These are phyloP conservation scores for Astragalus membranaceus DNA, from an alignment of 306 rosid species.

Conservation along the genomic window DNA sequence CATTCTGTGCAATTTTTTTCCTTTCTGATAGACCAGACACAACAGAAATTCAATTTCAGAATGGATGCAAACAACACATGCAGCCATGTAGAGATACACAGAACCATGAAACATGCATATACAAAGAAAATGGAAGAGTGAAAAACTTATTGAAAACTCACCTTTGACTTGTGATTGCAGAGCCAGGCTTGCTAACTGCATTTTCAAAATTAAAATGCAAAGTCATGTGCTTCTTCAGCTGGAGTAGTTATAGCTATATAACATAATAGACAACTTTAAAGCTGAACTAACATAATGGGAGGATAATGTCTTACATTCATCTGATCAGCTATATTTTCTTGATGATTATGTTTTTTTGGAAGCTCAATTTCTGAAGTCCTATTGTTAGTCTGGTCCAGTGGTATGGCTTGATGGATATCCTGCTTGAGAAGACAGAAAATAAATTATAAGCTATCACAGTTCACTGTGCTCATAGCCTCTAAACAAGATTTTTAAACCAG, in stretches of 20 bases:
- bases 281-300: conserved; percentile 11
- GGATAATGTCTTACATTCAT: conserved; percentile 52
- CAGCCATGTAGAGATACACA: background rate
- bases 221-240: conserved; percentile 15
- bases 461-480: conserved; percentile 1
- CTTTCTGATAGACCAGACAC: conserved; percentile 25
- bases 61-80: background rate
- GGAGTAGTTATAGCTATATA: background rate
- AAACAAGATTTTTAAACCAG: conserved; percentile 24
- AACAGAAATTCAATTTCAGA: conserved; percentile 13
- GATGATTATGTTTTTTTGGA: conserved; percentile 12
- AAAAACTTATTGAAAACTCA: conserved; percentile 28
- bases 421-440: conserved; percentile 19
- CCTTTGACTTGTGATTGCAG: conserved; percentile 50
- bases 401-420: conserved; percentile 27
- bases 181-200: conserved; percentile 52
- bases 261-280: conserved; percentile 21
- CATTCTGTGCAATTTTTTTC: background rate
- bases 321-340: conserved; percentile 28
- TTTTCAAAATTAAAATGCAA: conserved; percentile 23
- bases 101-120: conserved; percentile 8
- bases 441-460: conserved; percentile 6
- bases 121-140: background rate
- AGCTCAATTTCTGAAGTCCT: background rate
- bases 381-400: conserved; percentile 26